Percentiles rank a stretch among this genome's conserved stretches.
phyloP scores from a whole-genome alignment of 345 rosid genomes.

The Salix purpurea region DNA sequence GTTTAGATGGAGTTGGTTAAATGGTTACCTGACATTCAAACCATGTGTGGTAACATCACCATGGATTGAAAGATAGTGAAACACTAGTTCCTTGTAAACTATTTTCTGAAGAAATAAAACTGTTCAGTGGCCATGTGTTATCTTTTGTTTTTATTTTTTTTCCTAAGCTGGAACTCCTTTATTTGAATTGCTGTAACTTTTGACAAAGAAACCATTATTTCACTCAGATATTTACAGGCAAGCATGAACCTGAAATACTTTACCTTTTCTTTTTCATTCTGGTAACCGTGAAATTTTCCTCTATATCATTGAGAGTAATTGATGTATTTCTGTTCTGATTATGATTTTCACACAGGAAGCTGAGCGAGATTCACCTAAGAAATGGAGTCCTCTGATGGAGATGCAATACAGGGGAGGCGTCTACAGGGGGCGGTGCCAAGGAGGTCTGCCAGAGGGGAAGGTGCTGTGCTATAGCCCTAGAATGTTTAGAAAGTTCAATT shows the following conservation, averaged over 20 bases:
- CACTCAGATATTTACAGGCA: neutral
- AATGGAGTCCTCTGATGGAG: constrained; percentile 77
- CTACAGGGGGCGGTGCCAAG: constrained; percentile 82
- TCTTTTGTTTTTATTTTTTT: too few species aligned
- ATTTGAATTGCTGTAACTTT: too few species aligned
- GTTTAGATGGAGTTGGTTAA: neutral
- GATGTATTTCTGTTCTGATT: constrained; percentile 9
- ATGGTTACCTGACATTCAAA: too few species aligned
- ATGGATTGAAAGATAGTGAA: too few species aligned
- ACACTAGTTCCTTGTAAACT: too few species aligned
- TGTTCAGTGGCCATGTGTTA: too few species aligned
- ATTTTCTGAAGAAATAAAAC: too few species aligned
- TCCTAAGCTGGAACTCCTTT: too few species aligned
- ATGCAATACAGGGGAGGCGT: constrained; percentile 91
- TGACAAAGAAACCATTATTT: neutral
- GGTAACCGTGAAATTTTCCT: neutral
- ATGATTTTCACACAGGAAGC: constrained; percentile 53
- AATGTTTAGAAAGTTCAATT: constrained; percentile 5
- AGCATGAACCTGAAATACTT: neutral
- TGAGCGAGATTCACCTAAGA: constrained; percentile 76
- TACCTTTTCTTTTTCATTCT: neutral
- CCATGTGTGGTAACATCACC: too few species aligned
- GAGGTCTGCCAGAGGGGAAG: constrained; percentile 99
- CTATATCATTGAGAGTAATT: neutral
- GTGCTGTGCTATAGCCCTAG: constrained; percentile 28